Percentiles rank a stretch among this genome's conserved stretches.
Conservation (phyloP, 257 asterid genomes). For the Solanum habrochaites region DNA sequence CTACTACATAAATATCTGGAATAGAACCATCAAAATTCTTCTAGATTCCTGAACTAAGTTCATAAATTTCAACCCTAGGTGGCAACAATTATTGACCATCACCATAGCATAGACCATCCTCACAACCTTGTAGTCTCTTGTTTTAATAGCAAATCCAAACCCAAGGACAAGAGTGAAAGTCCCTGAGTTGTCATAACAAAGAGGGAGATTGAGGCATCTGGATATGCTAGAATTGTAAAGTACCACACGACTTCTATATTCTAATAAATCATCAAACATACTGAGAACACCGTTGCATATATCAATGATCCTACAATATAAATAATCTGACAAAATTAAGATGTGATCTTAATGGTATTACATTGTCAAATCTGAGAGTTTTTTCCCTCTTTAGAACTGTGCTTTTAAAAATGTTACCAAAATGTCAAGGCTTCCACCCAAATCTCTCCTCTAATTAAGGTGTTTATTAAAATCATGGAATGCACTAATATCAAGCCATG, state of each 20-base stretch:
- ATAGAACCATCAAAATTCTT: background rate
- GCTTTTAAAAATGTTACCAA: background rate
- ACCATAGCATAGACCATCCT: conserved; percentile 1
- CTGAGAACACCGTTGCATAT: conserved; percentile 19
- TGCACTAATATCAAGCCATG: no score
- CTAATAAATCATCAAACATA: conserved; percentile 12
- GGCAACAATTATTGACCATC: background rate
- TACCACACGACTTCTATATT: background rate
- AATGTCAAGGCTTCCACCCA: no score
- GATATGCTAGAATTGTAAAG: conserved; percentile 26
- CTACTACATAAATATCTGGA: background rate
- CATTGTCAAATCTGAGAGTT: background rate
- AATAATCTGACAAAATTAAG: background rate
- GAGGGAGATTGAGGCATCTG: conserved; percentile 4
- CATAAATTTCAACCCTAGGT: conserved; percentile 4
- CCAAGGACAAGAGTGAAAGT: background rate
- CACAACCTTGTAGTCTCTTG: conserved; percentile 2
- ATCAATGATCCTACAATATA: conserved; percentile 10
- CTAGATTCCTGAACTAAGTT: background rate
- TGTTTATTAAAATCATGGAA: no score
- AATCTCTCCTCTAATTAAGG: no score
- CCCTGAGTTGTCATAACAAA: background rate
- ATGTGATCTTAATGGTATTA: background rate
- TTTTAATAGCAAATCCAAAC: conserved; percentile 2
- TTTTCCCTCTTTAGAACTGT: background rate